Evolutionary conservation across 495 filamentous ascomycete genomes (phyloP).

Genomic region (Penicillium fimorum): DNA sequence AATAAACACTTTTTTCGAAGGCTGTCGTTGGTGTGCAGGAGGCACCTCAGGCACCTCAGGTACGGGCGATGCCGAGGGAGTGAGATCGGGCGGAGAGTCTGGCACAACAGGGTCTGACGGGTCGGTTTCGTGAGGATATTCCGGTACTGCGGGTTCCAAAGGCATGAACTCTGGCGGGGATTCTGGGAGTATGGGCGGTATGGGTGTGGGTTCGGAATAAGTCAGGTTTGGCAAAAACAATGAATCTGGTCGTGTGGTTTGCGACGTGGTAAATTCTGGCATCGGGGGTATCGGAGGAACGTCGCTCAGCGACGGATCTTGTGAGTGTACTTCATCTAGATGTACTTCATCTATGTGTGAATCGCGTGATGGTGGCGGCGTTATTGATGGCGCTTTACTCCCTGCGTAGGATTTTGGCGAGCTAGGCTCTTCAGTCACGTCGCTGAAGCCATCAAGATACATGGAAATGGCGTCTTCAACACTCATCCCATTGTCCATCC

Average conservation of each 20-base stretch:
- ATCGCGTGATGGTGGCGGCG: constrained; percentile 33
- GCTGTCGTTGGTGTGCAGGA: constrained; percentile 26
- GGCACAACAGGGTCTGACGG: constrained; percentile 1
- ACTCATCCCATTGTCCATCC: constrained; percentile 71
- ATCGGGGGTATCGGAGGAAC: constrained; percentile 30
- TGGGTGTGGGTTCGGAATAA: constrained; percentile 5
- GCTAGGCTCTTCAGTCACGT: constrained; percentile 47
- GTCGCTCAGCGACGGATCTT: constrained; percentile 24
- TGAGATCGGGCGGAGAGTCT: constrained; percentile 6
- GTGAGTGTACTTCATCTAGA: constrained; percentile 28
- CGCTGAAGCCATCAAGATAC: constrained; percentile 81
- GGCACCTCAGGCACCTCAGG: constrained; percentile 8
- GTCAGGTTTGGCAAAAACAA: constrained; percentile 5
- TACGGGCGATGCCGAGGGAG: constrained; percentile 3
- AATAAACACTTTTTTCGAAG: constrained; percentile 42
- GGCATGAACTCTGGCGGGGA: constrained; percentile 1
- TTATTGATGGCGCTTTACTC: constrained; percentile 34
- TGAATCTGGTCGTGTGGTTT: neutral
- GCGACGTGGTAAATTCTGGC: constrained; percentile 5
- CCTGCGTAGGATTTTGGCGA: constrained; percentile 35
- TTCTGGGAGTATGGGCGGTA: constrained; percentile 11
- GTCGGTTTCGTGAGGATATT: constrained; percentile 12
- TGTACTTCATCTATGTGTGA: constrained; percentile 27
- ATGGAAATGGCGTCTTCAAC: constrained; percentile 92
- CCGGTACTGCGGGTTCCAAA: neutral